Conservation (phyloP, 305 asterid genomes). For the Plantago lanceolata region DNA sequence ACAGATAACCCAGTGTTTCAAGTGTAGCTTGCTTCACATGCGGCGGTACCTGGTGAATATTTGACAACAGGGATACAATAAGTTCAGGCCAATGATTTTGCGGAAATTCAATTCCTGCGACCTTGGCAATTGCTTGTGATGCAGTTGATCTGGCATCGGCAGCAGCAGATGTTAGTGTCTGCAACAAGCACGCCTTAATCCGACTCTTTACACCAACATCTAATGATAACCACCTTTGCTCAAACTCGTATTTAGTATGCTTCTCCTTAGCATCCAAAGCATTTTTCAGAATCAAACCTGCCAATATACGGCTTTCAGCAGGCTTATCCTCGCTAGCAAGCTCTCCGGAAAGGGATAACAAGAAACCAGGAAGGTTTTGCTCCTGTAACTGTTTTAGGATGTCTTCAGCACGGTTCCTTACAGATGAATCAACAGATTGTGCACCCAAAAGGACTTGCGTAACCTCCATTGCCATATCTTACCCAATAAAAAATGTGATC, state of each 20-base stretch:
- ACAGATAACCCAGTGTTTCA: constrained; percentile 83
- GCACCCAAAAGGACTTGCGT: constrained; percentile 88
- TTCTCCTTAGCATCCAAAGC: constrained; percentile 95
- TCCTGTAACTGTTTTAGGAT: constrained; percentile 79
- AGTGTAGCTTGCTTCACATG: constrained; percentile 89
- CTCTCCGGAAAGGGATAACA: constrained; percentile 77
- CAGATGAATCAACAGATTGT: constrained; percentile 72
- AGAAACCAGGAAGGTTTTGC: constrained; percentile 75
- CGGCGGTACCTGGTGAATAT: constrained; percentile 71
- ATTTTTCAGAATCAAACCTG: constrained; percentile 82
- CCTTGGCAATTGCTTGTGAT: constrained; percentile 89
- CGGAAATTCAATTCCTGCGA: constrained; percentile 85
- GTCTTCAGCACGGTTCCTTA: constrained; percentile 78
- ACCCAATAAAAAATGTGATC: constrained; percentile 28
- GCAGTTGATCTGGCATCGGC: constrained; percentile 85
- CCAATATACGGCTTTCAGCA: constrained; percentile 78
- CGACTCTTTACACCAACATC: constrained; percentile 67
- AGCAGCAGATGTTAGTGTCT: constrained; percentile 70
- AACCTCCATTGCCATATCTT: constrained; percentile 72
- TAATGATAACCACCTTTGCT: constrained; percentile 77
- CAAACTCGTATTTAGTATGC: constrained; percentile 70
- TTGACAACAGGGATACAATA: constrained; percentile 68
- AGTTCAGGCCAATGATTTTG: constrained; percentile 98
- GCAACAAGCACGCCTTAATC: constrained; percentile 70
- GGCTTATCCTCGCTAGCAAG: constrained; percentile 84